Percentiles rank a stretch among this genome's conserved stretches.
phyloP scores from a whole-genome alignment of 768 basidiomycete genomes.

The Dacryopinax primogenitus region DNA sequence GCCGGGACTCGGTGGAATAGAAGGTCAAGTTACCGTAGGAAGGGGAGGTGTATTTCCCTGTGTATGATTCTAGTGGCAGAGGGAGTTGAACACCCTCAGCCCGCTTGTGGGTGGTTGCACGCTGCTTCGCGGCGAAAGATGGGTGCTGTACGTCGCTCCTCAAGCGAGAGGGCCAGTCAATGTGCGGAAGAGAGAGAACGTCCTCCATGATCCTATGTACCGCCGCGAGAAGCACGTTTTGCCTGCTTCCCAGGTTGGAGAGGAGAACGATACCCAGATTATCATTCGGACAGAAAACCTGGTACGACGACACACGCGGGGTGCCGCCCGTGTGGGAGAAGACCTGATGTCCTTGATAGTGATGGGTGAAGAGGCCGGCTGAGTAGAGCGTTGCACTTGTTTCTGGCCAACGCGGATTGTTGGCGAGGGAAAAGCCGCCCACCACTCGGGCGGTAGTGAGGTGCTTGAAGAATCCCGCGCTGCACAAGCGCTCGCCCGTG shows the following conservation, averaged over 20 bases:
- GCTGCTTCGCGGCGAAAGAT: not conserved
- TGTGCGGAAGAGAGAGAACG: not conserved
- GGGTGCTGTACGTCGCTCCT: not conserved
- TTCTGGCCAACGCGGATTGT: not conserved
- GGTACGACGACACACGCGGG: not conserved
- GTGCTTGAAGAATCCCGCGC: not conserved
- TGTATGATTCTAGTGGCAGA: not conserved
- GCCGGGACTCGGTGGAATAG: not conserved
- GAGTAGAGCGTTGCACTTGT: not conserved
- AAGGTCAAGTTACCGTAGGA: not conserved
- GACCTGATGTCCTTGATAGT: not conserved
- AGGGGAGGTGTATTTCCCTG: not conserved
- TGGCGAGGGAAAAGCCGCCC: not conserved
- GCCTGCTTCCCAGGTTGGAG: not conserved
- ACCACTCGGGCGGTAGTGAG: not conserved
- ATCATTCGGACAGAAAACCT: not conserved
- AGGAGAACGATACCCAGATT: not conserved
- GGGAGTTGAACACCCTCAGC: not conserved
- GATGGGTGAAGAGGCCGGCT: not conserved
- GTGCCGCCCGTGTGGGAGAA: not conserved
- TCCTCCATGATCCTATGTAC: not conserved
- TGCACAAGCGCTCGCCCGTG: conserved; percentile 13
- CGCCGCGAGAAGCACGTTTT: not conserved
- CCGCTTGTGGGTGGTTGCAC: not conserved
- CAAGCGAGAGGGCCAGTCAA: not conserved